Percentiles rank a stretch among this genome's conserved stretches.
Evolutionary conservation across 2,329 filamentous ascomycete genomes (phyloP).

Genomic region (Cladophialophora yegresii): DNA sequence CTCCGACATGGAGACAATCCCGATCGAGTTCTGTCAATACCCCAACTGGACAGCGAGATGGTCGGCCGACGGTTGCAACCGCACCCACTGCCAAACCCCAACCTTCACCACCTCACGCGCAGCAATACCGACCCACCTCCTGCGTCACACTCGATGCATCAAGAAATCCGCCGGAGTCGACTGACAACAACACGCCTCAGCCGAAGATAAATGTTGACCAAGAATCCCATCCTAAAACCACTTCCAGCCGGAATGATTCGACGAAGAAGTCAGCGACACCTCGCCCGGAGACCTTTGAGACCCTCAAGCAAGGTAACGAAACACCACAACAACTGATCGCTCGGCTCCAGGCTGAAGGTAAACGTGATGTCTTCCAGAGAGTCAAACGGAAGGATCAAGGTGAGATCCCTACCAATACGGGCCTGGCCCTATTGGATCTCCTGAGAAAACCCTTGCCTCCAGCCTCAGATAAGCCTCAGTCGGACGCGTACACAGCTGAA

Average conservation of each 20-base stretch:
- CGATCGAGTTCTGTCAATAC: neutral
- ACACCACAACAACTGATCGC: conserved; percentile 23
- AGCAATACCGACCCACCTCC: neutral
- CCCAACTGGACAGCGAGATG: neutral
- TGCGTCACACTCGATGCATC: neutral
- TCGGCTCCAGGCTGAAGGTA: conserved; percentile 16
- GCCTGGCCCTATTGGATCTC: conserved; percentile 13
- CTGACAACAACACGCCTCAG: neutral
- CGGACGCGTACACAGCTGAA: neutral
- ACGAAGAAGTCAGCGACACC: neutral
- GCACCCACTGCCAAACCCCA: neutral
- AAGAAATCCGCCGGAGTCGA: neutral
- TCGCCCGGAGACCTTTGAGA: conserved; percentile 23
- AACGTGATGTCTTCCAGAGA: conserved; percentile 16
- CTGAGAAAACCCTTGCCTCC: conserved; percentile 12
- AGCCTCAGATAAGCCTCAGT: neutral
- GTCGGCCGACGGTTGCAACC: neutral
- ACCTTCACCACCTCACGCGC: neutral
- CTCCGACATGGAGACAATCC: neutral
- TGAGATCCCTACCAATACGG: conserved; percentile 12
- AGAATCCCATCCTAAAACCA: neutral
- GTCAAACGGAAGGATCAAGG: conserved; percentile 17
- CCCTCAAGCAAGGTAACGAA: conserved; percentile 22
- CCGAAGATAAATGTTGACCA: neutral
- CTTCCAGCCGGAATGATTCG: neutral